phyloP scores from a whole-genome alignment of 2,329 filamentous ascomycete genomes.

The Parastagonospora avenae region DNA sequence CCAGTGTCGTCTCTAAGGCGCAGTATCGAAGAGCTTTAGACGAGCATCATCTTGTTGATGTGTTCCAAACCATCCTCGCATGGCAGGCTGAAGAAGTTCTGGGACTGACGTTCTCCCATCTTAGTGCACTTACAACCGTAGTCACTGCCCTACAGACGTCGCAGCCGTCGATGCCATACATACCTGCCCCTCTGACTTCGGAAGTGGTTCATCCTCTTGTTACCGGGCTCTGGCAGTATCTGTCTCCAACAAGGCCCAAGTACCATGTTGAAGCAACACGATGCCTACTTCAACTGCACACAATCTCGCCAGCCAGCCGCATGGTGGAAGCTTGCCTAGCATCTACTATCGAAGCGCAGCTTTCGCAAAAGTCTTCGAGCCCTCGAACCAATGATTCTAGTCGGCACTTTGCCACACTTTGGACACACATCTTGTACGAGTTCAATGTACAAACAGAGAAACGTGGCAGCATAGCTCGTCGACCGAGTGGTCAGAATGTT shows the following conservation, averaged over 20 bases:
- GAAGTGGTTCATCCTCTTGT: constrained; percentile 72
- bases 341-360: constrained; percentile 61
- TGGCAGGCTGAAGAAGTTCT: background rate
- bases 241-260: constrained; percentile 83
- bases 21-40: constrained; percentile 31
- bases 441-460: constrained; percentile 44
- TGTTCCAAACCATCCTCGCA: constrained; percentile 30
- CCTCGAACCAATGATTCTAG: constrained; percentile 58
- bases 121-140: constrained; percentile 40
- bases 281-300: constrained; percentile 84
- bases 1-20: constrained; percentile 40
- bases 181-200: constrained; percentile 56
- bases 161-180: constrained; percentile 28
- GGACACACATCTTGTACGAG: constrained; percentile 71
- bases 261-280: constrained; percentile 93
- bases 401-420: constrained; percentile 74
- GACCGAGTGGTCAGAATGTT: constrained; percentile 35
- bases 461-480: constrained; percentile 32
- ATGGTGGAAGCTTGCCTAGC: constrained; percentile 81
- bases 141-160: constrained; percentile 41
- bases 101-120: constrained; percentile 30
- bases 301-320: constrained; percentile 68
- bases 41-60: constrained; percentile 27
- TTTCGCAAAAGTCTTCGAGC: background rate
- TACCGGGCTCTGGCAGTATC: constrained; percentile 74